A percentile compares a stretch with the other conserved stretches of the same genome.
phyloP scores from a whole-genome alignment of 805 yeast species.

The Saccharomyces jurei region DNA sequence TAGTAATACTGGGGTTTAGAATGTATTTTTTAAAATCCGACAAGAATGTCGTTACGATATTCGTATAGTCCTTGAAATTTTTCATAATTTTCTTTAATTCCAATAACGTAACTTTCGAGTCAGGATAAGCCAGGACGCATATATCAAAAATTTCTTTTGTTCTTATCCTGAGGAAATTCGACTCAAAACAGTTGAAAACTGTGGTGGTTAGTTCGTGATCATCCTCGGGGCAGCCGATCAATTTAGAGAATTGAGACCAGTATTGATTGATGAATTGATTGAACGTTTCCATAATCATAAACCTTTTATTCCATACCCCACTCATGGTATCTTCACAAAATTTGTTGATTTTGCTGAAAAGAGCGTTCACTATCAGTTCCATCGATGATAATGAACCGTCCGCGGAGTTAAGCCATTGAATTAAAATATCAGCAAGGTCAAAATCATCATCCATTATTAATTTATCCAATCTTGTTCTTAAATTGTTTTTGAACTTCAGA shows the following conservation, averaged over 20 bases:
- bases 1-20: constrained; percentile 75
- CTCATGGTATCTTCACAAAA: constrained; percentile 16
- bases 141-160: constrained; percentile 52
- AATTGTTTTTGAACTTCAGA: constrained; percentile 6
- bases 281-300: constrained; percentile 21
- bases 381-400: constrained; percentile 11
- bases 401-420: constrained; percentile 21
- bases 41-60: constrained; percentile 13
- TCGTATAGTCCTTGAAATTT: constrained; percentile 16
- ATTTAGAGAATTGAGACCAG: constrained; percentile 20
- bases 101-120: constrained; percentile 42
- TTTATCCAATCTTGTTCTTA: constrained; percentile 9
- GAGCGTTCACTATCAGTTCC: constrained; percentile 15
- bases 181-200: constrained; percentile 21
- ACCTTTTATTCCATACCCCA: constrained; percentile 14
- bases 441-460: constrained; percentile 22
- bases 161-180: constrained; percentile 33
- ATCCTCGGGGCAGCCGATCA: constrained; percentile 20
- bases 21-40: constrained; percentile 27
- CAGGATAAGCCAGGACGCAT: constrained; percentile 43
- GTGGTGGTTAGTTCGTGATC: constrained; percentile 22
- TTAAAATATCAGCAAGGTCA: constrained; percentile 14
- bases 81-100: constrained; percentile 51
- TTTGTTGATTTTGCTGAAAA: constrained; percentile 13
- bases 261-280: constrained; percentile 20